phyloP scores from a whole-genome alignment of 768 basidiomycete genomes.

The Steccherinum ochraceum region DNA sequence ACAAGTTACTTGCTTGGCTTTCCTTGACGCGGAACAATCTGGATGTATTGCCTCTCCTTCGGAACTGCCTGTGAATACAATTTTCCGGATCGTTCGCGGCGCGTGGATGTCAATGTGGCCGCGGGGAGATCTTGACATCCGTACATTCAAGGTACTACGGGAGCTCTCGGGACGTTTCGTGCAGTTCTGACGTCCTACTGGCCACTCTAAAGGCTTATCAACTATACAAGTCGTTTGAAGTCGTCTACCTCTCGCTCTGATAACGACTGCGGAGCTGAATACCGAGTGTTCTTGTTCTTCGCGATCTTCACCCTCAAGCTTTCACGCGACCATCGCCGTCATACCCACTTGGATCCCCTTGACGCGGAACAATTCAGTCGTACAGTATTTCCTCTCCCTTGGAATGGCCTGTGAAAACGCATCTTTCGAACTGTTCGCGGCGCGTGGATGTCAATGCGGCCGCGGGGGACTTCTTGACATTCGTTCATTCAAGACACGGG shows the following conservation, averaged over 20 bases:
- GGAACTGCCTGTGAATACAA: neutral
- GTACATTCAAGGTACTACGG: too few relatives aligned
- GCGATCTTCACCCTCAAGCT: too few relatives aligned
- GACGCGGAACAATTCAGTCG: neutral
- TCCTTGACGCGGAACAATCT: neutral
- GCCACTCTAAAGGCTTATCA: neutral
- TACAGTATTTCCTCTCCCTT: neutral
- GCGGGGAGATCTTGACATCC: too few relatives aligned
- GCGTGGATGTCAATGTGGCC: neutral
- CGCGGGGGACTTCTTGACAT: too few relatives aligned
- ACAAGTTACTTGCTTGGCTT: neutral
- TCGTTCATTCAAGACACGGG: too few relatives aligned
- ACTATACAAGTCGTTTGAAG: neutral
- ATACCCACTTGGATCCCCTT: neutral
- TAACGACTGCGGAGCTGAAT: conserved; percentile 7
- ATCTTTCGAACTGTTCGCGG: neutral
- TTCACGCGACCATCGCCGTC: too few relatives aligned
- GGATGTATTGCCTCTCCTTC: neutral
- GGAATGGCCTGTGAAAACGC: neutral
- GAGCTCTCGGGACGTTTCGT: neutral
- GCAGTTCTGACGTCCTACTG: neutral
- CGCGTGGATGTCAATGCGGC: neutral
- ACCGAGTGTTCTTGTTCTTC: too few relatives aligned
- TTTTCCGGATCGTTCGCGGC: neutral
- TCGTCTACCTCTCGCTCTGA: neutral